Conservation (phyloP, 495 filamentous ascomycete genomes). For the Neurospora sp. region DNA sequence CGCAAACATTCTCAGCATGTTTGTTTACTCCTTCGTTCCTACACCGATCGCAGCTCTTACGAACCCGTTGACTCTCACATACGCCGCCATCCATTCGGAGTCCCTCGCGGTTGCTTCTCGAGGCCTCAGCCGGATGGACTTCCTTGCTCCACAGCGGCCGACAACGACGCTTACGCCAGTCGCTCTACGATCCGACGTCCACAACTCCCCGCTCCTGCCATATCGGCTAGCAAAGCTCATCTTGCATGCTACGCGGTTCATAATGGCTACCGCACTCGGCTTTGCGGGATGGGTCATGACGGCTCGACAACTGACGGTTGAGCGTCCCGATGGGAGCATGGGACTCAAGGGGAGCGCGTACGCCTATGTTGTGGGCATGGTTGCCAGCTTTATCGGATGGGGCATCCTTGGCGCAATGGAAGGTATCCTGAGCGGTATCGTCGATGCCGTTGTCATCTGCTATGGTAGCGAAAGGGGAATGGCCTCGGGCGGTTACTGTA, state of each 20-base stretch:
- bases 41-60: constrained; percentile 75
- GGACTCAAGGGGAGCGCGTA: constrained; percentile 75
- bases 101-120: constrained; percentile 64
- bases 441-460: constrained; percentile 87
- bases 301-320: constrained; percentile 56
- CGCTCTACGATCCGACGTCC: constrained; percentile 41
- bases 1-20: constrained; percentile 52
- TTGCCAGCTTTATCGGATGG: constrained; percentile 92
- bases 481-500: constrained; percentile 63
- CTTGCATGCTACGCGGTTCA: constrained; percentile 77
- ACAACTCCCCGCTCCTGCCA: constrained; percentile 41
- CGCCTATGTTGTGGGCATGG: constrained; percentile 85
- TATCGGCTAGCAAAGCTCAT: constrained; percentile 88
- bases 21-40: constrained; percentile 72
- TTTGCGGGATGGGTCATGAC: constrained; percentile 98
- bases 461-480: constrained; percentile 81
- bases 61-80: constrained; percentile 84
- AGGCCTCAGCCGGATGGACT: constrained; percentile 65
- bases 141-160: constrained; percentile 50
- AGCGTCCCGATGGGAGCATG: constrained; percentile 32
- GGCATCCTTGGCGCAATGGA: constrained; percentile 92
- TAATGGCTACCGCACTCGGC: constrained; percentile 80
- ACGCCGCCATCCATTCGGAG: constrained; percentile 87
- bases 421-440: constrained; percentile 79
- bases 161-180: constrained; percentile 53